Conservation (phyloP, 2,329 filamentous ascomycete genomes). For the Aspergillus pseudonomiae region DNA sequence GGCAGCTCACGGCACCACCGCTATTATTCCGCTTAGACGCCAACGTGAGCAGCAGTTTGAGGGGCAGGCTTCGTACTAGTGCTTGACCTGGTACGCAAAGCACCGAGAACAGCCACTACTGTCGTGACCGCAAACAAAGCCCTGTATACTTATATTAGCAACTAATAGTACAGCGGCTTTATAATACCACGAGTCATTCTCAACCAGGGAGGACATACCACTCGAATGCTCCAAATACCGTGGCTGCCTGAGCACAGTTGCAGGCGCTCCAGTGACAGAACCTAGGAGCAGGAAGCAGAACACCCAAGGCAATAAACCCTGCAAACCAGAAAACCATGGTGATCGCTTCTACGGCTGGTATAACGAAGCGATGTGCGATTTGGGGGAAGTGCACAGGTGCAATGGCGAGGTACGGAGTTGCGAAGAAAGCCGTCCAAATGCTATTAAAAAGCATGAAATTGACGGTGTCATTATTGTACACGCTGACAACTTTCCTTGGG, state of each 20-base stretch:
- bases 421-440: conserved; percentile 73
- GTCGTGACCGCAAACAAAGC: conserved; percentile 54
- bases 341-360: conserved; percentile 69
- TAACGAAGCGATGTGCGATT: conserved; percentile 65
- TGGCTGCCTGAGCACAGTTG: conserved; percentile 58
- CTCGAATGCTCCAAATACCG: conserved; percentile 53
- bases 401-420: conserved; percentile 69
- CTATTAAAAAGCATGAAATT: conserved; percentile 80
- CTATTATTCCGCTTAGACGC: conserved; percentile 13
- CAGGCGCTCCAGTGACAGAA: conserved; percentile 62
- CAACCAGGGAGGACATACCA: conserved; percentile 38
- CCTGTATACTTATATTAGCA: conserved; percentile 25
- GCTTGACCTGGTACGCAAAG: conserved; percentile 44
- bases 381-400: conserved; percentile 65
- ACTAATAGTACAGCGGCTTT: neutral
- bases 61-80: conserved; percentile 26
- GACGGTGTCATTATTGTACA: conserved; percentile 58
- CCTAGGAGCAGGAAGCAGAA: conserved; percentile 59
- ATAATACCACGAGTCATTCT: neutral
- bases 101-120: conserved; percentile 51
- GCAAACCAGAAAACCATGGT: conserved; percentile 91
- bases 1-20: conserved; percentile 4
- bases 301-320: conserved; percentile 77
- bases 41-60: conserved; percentile 25
- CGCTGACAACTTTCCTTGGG: conserved; percentile 55